A percentile compares a stretch with the other conserved stretches of the same genome.
phyloP scores from a whole-genome alignment of 768 basidiomycete species.

The Boletus rubroflammeus region DNA sequence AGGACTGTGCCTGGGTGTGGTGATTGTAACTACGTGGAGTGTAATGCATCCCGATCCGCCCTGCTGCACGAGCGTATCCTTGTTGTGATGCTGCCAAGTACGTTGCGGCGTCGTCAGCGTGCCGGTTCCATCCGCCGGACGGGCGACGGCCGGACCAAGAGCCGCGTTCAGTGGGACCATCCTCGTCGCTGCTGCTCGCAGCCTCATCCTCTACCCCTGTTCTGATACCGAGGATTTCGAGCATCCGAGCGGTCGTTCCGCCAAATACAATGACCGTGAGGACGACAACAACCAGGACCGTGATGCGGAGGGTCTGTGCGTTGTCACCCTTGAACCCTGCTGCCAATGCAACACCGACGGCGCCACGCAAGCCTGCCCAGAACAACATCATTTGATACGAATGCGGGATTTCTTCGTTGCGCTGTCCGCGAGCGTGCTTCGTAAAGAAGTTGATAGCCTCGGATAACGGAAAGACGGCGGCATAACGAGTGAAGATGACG shows the following conservation, averaged over 20 bases:
- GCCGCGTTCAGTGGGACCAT: conserved; percentile 30
- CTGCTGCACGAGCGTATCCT: conserved; percentile 32
- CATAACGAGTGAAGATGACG: conserved; percentile 93
- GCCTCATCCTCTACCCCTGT: conserved; percentile 95
- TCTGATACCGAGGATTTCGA: conserved; percentile 93
- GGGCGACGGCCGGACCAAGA: conserved; percentile 35
- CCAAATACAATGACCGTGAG: conserved; percentile 93
- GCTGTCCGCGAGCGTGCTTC: conserved; percentile 77
- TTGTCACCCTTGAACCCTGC: conserved; percentile 95
- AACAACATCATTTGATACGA: conserved; percentile 99
- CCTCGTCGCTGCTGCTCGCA: conserved; percentile 55
- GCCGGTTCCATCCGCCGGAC: conserved; percentile 41
- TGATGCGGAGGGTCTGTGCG: conserved; percentile 85
- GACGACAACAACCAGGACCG: conserved; percentile 93
- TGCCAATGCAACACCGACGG: conserved; percentile 96
- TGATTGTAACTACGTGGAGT: conserved; percentile 56
- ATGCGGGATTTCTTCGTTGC: conserved; percentile 89
- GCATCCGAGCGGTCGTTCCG: conserved; percentile 95
- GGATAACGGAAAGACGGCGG: conserved; percentile 92
- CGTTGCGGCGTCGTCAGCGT: conserved; percentile 42
- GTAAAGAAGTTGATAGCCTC: conserved; percentile 94
- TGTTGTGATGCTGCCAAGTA: conserved; percentile 29
- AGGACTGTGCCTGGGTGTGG: conserved; percentile 36
- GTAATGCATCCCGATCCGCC: conserved; percentile 60
- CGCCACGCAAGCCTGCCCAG: conserved; percentile 96